These are phyloP conservation scores for Metarhizium anisopliae DNA, from an alignment of 2,329 filamentous ascomycete genomes.

Conservation along the genomic window DNA sequence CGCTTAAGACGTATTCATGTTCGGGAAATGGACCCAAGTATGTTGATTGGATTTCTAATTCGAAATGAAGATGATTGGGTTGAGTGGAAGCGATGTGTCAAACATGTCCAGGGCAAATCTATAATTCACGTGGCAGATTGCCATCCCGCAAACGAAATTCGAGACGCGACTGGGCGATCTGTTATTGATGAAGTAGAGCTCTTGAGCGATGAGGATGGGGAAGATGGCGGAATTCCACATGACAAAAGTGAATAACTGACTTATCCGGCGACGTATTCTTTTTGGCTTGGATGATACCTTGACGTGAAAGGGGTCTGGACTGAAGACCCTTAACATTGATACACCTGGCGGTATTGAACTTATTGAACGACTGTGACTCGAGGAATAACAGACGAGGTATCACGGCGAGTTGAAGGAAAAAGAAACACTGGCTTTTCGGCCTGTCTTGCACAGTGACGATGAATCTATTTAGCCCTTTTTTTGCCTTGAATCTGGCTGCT, in stretches of 20 bases:
- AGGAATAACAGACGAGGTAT: neutral
- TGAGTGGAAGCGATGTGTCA: constrained; percentile 69
- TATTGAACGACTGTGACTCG: neutral
- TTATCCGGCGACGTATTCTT: neutral
- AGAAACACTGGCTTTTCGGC: neutral
- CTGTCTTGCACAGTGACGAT: neutral
- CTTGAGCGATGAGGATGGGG: constrained; percentile 63
- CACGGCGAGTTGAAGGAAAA: neutral
- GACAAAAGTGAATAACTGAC: neutral
- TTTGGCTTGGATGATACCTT: neutral
- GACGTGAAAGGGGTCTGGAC: neutral
- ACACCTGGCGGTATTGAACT: neutral
- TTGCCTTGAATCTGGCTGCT: constrained; percentile 24
- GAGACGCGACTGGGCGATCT: constrained; percentile 51
- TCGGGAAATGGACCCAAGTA: constrained; percentile 93
- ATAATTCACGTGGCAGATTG: constrained; percentile 77
- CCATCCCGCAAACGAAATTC: constrained; percentile 48
- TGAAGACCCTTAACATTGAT: neutral
- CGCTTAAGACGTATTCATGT: constrained; percentile 75
- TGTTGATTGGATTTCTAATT: constrained; percentile 92
- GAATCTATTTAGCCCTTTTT: constrained; percentile 12
- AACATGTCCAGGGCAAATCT: constrained; percentile 67
- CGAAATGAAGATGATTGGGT: constrained; percentile 74
- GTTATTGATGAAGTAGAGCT: constrained; percentile 87
- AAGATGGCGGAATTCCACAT: constrained; percentile 27